Evolutionary conservation across 257 asterid species (phyloP).

Genomic region (Solanum etuberosum): DNA sequence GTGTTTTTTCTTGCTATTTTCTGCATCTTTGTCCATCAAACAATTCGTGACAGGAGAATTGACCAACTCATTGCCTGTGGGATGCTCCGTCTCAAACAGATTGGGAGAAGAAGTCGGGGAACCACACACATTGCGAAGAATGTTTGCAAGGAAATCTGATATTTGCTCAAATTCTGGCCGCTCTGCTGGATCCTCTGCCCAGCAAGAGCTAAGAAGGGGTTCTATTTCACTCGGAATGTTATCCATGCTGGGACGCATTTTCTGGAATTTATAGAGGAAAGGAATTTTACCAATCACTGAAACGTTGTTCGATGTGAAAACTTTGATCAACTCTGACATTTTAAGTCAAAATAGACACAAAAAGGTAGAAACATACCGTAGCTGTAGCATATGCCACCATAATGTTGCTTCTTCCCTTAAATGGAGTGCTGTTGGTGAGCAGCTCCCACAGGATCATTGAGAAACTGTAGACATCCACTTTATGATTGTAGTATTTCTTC

Average conservation of each 20-base stretch:
- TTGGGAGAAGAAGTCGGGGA: constrained; percentile 1
- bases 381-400: constrained; percentile 61
- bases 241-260: constrained; percentile 45
- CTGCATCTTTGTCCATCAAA: constrained; percentile 15
- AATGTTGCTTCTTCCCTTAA: constrained; percentile 32
- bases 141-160: constrained; percentile 17
- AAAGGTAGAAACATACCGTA: constrained; percentile 18
- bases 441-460: constrained; percentile 60
- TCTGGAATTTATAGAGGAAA: constrained; percentile 21
- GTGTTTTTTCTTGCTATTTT: constrained; percentile 7
- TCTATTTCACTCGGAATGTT: constrained; percentile 31
- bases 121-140: constrained; percentile 12
- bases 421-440: constrained; percentile 49
- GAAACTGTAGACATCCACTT: constrained; percentile 65
- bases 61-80: constrained; percentile 2
- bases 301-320: not conserved
- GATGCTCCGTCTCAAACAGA: constrained; percentile 6
- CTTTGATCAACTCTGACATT: not conserved
- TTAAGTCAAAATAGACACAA: not conserved
- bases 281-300: not conserved
- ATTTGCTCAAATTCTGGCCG: constrained; percentile 57
- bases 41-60: constrained; percentile 19
- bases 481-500: constrained; percentile 47
- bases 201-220: constrained; percentile 42
- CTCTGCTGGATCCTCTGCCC: constrained; percentile 46